phyloP scores from a whole-genome alignment of 257 asterid species.

The Prunella vulgaris region DNA sequence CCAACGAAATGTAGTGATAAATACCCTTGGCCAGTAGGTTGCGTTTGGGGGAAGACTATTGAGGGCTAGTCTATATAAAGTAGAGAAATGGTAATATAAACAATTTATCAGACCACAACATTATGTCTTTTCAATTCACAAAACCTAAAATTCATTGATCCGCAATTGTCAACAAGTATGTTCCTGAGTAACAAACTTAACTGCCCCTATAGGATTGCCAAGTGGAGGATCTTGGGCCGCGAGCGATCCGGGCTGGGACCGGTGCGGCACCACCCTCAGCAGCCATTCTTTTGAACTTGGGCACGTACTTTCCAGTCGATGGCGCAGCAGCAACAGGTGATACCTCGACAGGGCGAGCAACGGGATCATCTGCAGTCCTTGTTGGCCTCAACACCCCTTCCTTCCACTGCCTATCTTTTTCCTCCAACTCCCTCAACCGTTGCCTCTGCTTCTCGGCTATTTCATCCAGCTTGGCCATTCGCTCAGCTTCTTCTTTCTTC shows the following conservation, averaged over 20 bases:
- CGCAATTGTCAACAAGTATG: too few relatives aligned
- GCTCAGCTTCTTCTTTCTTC: slow-evolving; percentile 25
- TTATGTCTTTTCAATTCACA: too few relatives aligned
- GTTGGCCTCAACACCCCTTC: slow-evolving; percentile 16
- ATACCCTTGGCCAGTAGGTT: too few relatives aligned
- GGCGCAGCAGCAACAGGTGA: neutral
- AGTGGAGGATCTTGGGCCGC: neutral
- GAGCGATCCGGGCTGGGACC: neutral
- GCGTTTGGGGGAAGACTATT: too few relatives aligned
- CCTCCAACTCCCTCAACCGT: slow-evolving; percentile 24
- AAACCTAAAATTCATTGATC: too few relatives aligned
- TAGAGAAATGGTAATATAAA: too few relatives aligned
- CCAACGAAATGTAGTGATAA: too few relatives aligned
- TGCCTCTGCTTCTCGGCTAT: slow-evolving; percentile 26
- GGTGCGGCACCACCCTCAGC: neutral
- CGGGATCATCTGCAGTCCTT: neutral
- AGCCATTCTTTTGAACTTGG: slow-evolving; percentile 12
- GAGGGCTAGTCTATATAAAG: too few relatives aligned
- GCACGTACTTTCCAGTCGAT: slow-evolving; percentile 12
- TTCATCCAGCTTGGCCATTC: slow-evolving; percentile 24
- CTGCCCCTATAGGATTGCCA: too few relatives aligned
- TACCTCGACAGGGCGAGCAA: neutral
- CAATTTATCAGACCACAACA: too few relatives aligned
- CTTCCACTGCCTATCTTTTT: slow-evolving; percentile 19
- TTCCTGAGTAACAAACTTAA: too few relatives aligned